Base-by-base conservation (phyloP, 2,329 filamentous ascomycete species). In the Aciculosporium take region DNA sequence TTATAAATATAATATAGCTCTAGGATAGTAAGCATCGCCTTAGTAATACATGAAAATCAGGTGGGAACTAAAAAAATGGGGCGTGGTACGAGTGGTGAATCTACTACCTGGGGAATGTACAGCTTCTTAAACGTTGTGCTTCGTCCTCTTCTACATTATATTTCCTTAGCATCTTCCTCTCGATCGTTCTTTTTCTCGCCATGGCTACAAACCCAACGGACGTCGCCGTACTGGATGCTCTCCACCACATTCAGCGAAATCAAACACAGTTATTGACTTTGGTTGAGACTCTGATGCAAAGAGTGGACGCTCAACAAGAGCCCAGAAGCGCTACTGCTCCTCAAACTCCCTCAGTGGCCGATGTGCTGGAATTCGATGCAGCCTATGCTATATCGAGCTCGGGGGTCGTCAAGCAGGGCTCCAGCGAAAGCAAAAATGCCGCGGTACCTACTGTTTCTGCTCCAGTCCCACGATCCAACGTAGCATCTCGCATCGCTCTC, bases 401-500 rank as follows among this genome's bases (percentile, higher is more conserved):
- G 2, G 41, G 39, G 28, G 25, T 23, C 9, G 31, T 21, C n/a
- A 24, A n/a, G 20, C 27, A 44, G 20, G 20, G 18, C 18, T 20
- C 25, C 13, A 37, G 24, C 18, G 36, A 35, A 5, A 17, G 33
- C 36, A 20, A 31, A 6, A n/a, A 7, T 6, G 15, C 18, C 10
- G n/a, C 27, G n/a, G n/a, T 21, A 17, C 13, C 23, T 15, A 13
- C 23, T 27, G 13, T 20, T 38, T 15, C 10, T 6, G 53, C 58
- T 10, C 46, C 56, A 4, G 53, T 52, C 15, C 58, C 64, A 47
- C 66, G 66, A 45, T 60, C 68, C 5, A 61, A 59, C 4, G 67
- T 72, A 46, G 68, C 69, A 8, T 72, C 70, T 40, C 68, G 71
- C 17, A 74, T 75, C 45, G 64, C 74, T 46, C 61, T 75, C 46